Evolutionary conservation across 768 basidiomycete genomes (phyloP).

Genomic region (Tulasnella sp.): DNA sequence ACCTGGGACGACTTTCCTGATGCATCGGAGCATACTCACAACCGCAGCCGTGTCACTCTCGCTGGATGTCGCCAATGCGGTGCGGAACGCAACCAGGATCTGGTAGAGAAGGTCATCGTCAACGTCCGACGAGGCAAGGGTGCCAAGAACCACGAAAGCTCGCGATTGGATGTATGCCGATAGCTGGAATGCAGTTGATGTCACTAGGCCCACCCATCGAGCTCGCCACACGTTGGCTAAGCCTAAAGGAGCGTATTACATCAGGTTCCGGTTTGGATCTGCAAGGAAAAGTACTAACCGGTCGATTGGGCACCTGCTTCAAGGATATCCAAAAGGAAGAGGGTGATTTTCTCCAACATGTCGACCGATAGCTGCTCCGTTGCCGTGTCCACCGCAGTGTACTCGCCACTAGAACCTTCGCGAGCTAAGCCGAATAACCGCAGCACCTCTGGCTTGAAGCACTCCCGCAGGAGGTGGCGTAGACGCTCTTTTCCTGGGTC

Average conservation of each 20-base stretch:
- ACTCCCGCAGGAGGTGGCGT: constrained; percentile 63
- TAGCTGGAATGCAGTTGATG: constrained; percentile 86
- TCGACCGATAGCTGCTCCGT: constrained; percentile 63
- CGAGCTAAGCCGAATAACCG: constrained; percentile 73
- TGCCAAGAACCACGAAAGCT: constrained; percentile 80
- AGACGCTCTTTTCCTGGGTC: constrained; percentile 59
- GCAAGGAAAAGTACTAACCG: constrained; percentile 54
- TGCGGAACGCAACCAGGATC: constrained; percentile 84
- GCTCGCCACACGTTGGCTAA: constrained; percentile 88
- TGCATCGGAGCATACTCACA: constrained; percentile 86
- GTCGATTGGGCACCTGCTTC: constrained; percentile 65
- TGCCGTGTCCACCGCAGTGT: constrained; percentile 57
- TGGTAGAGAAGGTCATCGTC: constrained; percentile 95
- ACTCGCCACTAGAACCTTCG: constrained; percentile 69
- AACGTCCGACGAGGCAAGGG: constrained; percentile 80
- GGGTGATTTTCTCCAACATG: constrained; percentile 64
- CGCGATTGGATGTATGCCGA: constrained; percentile 87
- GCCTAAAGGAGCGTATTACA: constrained; percentile 49
- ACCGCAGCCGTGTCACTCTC: constrained; percentile 71
- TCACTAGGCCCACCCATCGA: constrained; percentile 89
- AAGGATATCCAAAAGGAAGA: constrained; percentile 65
- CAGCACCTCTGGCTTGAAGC: constrained; percentile 59
- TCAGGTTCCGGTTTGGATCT: neutral
- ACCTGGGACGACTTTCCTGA: constrained; percentile 74
- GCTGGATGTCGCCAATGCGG: constrained; percentile 53